phyloP scores from a whole-genome alignment of 495 filamentous ascomycete genomes.

The Daldinia bambusicola region DNA sequence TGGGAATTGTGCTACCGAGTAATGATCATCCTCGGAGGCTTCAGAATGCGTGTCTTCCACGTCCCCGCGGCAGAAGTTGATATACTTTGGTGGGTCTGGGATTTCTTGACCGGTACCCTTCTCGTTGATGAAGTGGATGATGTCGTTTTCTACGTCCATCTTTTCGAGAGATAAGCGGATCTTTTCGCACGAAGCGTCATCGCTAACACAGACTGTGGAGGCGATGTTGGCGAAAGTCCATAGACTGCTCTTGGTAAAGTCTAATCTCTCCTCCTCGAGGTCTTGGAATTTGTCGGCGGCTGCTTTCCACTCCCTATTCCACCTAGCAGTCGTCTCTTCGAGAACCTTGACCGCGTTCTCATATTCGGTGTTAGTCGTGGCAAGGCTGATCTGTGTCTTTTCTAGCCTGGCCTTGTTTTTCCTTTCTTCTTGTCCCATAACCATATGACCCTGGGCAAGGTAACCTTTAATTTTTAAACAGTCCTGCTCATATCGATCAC shows the following conservation, averaged over 20 bases:
- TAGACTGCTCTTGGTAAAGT: slow-evolving; percentile 95
- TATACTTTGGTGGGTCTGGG: slow-evolving; percentile 95
- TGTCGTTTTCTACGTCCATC: slow-evolving; percentile 97
- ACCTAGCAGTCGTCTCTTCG: slow-evolving; percentile 94
- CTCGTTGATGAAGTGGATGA: slow-evolving; percentile 87
- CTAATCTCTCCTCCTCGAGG: slow-evolving; percentile 94
- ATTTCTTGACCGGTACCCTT: slow-evolving; percentile 95
- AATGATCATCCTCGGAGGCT: slow-evolving; percentile 82
- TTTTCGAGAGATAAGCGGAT: slow-evolving; percentile 93
- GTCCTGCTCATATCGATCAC: slow-evolving; percentile 96
- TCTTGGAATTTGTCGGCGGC: slow-evolving; percentile 99
- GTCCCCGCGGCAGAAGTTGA: slow-evolving; percentile 97
- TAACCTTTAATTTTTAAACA: slow-evolving; percentile 99
- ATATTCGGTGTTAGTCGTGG: slow-evolving; percentile 90
- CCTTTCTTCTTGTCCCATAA: slow-evolving; percentile 98
- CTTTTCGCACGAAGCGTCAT: slow-evolving; percentile 97
- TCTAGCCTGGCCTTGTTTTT: slow-evolving; percentile 99
- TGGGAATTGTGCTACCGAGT: slow-evolving; percentile 94
- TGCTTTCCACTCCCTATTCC: slow-evolving; percentile 98
- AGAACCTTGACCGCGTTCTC: slow-evolving; percentile 89
- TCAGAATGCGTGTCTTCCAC: slow-evolving; percentile 83
- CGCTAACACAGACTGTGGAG: slow-evolving; percentile 98
- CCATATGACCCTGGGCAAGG: slow-evolving; percentile 98
- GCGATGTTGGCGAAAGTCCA: slow-evolving; percentile 98
- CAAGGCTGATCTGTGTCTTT: slow-evolving; percentile 96